Base-by-base conservation (phyloP, 2,329 filamentous ascomycete species). In the Cryphonectria radicalis region DNA sequence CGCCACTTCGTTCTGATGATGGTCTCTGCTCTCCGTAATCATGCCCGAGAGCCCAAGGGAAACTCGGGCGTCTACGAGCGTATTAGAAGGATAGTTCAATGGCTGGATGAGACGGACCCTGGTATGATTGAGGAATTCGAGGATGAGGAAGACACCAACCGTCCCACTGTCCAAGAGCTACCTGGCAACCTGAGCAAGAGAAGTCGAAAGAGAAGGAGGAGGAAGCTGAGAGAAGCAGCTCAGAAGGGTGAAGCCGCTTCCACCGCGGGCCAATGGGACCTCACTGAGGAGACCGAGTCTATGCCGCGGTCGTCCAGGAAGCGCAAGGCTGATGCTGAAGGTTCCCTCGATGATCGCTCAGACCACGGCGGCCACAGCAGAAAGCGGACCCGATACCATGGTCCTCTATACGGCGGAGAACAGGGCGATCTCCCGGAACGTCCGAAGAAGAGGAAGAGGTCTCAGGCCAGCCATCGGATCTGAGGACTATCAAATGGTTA, bases 1-100 rank as follows among this genome's bases (percentile, higher is more conserved):
- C 67, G 67, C 1, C 67, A 69, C 7, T 17, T 69, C 37, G 63
- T 55, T 1, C 50, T 69, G n/a, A 57, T 64, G 62, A 37, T 69
- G 6, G 46, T 46, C 1, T 10, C 35, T 3, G 46, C 67, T 4
- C 22, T 25, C 60, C n/a, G 14, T 3, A 32, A 14, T n/a, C 13
- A 22, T 2, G 3, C 14, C 7, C 32, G 37, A 17, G 6, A 5
- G 4, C 22, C 8, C 60, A n/a, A 6, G 3, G 32, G 46, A 7
- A 46, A 8, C 35, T 35, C 2, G 1, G 35, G 6, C 4, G 1
- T 69, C 19, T 19, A 14, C 35, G 25, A 14, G 13, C 28, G 8
- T 1, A 35, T 65, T 37, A 42, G 37, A 25, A 64, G 17, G 37
- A 4, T 65, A 17, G 28, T 6, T 3, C 22, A 46, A 4, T 65